Conservation (phyloP, 2,329 filamentous ascomycete genomes). For the Boeremia lycopersici region DNA sequence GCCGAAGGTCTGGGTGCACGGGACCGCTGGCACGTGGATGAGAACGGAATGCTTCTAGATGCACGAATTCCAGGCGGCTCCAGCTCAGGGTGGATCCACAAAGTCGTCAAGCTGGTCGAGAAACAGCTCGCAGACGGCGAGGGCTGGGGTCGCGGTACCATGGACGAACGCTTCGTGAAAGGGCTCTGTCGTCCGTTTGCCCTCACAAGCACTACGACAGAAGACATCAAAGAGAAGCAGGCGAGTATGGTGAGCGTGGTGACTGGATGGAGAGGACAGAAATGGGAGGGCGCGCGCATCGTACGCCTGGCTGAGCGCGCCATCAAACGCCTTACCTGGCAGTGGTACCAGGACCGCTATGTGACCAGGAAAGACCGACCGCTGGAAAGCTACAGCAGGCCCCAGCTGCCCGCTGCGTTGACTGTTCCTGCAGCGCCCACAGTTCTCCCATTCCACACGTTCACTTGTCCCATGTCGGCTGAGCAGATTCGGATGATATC, state of each 20-base stretch:
- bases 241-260: slow-evolving; percentile 47
- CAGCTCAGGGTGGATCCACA: slow-evolving; percentile 81
- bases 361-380: slow-evolving; percentile 63
- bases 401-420: slow-evolving; percentile 73
- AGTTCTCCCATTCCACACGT: slow-evolving; percentile 95
- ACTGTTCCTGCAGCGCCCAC: slow-evolving; percentile 88
- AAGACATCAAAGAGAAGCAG: slow-evolving; percentile 45
- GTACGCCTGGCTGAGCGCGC: slow-evolving; percentile 84
- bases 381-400: slow-evolving; percentile 68
- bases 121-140: slow-evolving; percentile 88
- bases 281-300: slow-evolving; percentile 87
- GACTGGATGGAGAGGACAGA: slow-evolving; percentile 68
- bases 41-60: slow-evolving; percentile 80
- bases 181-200: slow-evolving; percentile 55
- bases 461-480: slow-evolving; percentile 90
- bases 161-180: slow-evolving; percentile 55
- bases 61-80: slow-evolving; percentile 64
- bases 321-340: slow-evolving; percentile 76
- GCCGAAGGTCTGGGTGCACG: slow-evolving; percentile 72
- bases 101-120: slow-evolving; percentile 87
- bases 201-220: slow-evolving; percentile 40
- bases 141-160: slow-evolving; percentile 77
- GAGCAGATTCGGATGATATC: slow-evolving; percentile 93
- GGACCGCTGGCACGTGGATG: slow-evolving; percentile 93
- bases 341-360: slow-evolving; percentile 87